A percentile compares a stretch with the other conserved stretches of the same genome.
Evolutionary conservation across 2,329 filamentous ascomycete genomes (phyloP).

Genomic region (Cladorrhinum sp.): DNA sequence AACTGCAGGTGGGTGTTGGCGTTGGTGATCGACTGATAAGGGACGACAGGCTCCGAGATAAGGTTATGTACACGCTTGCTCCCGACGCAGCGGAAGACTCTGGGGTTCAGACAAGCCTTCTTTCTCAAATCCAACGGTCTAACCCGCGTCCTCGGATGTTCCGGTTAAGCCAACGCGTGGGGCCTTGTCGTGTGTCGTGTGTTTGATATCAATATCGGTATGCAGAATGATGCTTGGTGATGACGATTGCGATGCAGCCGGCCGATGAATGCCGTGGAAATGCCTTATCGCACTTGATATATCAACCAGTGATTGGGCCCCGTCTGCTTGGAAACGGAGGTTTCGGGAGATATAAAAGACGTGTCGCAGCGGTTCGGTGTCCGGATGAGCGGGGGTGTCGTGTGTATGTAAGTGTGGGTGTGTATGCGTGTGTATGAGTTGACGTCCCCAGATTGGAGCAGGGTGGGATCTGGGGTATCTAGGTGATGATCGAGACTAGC

Average conservation of each 20-base stretch:
- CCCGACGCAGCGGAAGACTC: background rate
- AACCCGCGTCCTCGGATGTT: background rate
- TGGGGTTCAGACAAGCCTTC: background rate
- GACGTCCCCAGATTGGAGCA: conserved; percentile 12
- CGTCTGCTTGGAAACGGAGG: background rate
- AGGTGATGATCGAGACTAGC: conserved; percentile 52
- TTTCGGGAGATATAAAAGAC: background rate
- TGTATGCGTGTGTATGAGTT: conserved; percentile 6
- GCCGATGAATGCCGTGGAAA: background rate
- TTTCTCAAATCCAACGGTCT: background rate
- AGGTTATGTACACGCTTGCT: conserved; percentile 1
- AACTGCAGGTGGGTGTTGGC: background rate
- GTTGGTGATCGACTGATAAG: conserved; percentile 2
- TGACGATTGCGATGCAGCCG: background rate
- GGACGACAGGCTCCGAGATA: conserved; percentile 3
- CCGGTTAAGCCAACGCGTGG: background rate
- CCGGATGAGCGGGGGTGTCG: background rate
- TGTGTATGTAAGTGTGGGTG: conserved; percentile 1
- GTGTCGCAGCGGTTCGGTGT: background rate
- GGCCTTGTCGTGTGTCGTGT: background rate
- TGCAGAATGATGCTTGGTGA: background rate
- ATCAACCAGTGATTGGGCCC: background rate
- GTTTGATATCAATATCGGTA: background rate
- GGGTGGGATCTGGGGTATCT: conserved; percentile 31
- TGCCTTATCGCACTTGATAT: background rate